These are phyloP conservation scores for Samsoniella hepiali DNA, from an alignment of 2,329 filamentous ascomycete genomes.

Conservation along the genomic window DNA sequence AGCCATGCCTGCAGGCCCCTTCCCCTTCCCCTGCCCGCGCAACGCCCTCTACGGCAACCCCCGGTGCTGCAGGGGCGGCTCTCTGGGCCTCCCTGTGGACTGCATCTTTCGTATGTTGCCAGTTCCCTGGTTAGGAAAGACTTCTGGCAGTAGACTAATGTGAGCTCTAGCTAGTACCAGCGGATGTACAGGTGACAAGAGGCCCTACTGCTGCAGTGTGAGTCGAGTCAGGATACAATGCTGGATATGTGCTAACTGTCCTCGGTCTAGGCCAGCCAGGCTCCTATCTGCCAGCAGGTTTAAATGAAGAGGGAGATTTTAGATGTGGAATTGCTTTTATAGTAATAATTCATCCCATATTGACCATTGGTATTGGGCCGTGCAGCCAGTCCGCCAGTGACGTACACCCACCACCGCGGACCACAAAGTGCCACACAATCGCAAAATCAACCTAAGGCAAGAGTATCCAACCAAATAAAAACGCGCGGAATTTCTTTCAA, in stretches of 20 bases:
- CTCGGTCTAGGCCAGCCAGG: not conserved
- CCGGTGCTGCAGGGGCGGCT: not conserved
- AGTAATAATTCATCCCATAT: not conserved
- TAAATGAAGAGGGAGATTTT: not conserved
- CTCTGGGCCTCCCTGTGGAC: not conserved
- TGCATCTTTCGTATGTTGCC: not conserved
- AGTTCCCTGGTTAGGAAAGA: not conserved
- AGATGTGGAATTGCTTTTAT: not conserved
- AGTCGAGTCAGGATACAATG: not conserved
- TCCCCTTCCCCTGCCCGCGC: not conserved
- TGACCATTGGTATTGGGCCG: no score
- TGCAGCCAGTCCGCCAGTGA: no score
- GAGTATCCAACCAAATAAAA: not conserved
- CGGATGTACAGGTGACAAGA: not conserved
- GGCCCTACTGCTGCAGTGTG: constrained; percentile 5
- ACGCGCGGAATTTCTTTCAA: not conserved
- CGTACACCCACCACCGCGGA: no score
- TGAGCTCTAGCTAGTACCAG: not conserved
- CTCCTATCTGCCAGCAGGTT: not conserved
- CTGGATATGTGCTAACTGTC: not conserved
- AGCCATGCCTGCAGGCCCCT: not conserved
- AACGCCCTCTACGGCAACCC: not conserved
- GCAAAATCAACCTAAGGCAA: no score
- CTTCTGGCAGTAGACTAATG: not conserved
- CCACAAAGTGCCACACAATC: no score